Evolutionary conservation across 192 early-diverging fungal species (phyloP), one percentile per base, ranked within the genome.

Genomic region (Coemansia sp.): DNA sequence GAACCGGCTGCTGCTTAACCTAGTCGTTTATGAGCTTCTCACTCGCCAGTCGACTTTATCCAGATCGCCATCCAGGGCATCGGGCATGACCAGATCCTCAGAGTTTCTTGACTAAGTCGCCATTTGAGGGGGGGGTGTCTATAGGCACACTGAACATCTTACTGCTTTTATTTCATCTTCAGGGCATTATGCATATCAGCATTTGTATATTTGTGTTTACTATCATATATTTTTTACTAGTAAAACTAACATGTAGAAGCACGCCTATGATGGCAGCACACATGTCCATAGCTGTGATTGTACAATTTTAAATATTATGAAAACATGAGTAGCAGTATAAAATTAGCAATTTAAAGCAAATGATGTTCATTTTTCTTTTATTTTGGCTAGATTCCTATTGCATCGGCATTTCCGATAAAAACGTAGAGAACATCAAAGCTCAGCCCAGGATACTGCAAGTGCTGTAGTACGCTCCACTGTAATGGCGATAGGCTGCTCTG

Each of bases 21-120:
- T 83, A 5, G 63, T 78, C 34, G 70, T 83, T 29, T 83, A 83
- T 41, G 81, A 83, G 68, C 71, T 83, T 64, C 71, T 83, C 24
- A 53, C 76, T 18, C 76, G 58, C 39, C 76, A 78, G 47, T 70
- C 73, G n/a, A 16, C 55, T 12, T 46, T 78, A 41, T 83, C 81
- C 20, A 64, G 80, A 39, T 72, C 80, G 20, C 53, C 80, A 15
- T 83, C 75, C 16, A 55, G 72, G 63, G 75, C 70, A 41, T 74
- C 80, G 11, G 53, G 62, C 39, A 16, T 72, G 70, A 72, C 64
- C 53, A 34, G 40, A 36, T 72, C 70, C 15, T 60, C 70, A 0
- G 71, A 66, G 27, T 44, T 62, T 39, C 46, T 36, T 5, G 57
- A 65, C 15, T 47, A 33, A 16, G 33, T 46, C 34, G 58, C 29